Base-by-base conservation (phyloP, 306 rosid species). In the Quercus ilex region DNA sequence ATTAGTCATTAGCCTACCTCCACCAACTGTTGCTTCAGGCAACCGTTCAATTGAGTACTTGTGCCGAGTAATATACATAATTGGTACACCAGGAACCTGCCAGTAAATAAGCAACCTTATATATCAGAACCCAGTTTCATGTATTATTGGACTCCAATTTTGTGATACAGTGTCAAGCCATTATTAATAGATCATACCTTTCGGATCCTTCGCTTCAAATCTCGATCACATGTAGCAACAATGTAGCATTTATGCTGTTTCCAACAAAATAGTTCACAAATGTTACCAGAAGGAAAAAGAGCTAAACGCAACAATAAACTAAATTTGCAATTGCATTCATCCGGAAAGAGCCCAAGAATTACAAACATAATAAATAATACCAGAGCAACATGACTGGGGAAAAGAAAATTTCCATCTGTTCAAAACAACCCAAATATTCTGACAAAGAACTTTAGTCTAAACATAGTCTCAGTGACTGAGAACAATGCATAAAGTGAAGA, bases 71-170 rank as follows among this genome's bases (percentile, higher is more conserved):
- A 92, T 91, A 69, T 92, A 95, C 99, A 95, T 92, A 83, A 95
- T 95, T 3, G 98, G 99, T 78, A 95, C 98, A 67, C 99, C 99
- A 43, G 98, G 98, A 76, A 92, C 63, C 99, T 95, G 92, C 85
- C 74, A 68, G 67, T 53, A 71, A 43, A 84, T 33, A 85, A 67
- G 7, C 28, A 64, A 77, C 71, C 78, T 68, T 25, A n/a, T 43
- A 21, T n/a, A 59, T 62, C 43, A 52, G 19, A 59, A 51, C 78
- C n/a, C 76, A 81, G 33, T 43, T 31, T 31, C 58, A 57, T 23
- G n/a, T 69, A 72, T 26, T 17, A 77, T 14, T 53, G n/a, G 56
- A 51, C 26, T 49, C 53, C 53, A 49, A 17, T 12, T 49, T 13
- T 13, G 17, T 49, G 53, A 49, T 12, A 13, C 57, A 70, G 43